Evolutionary conservation across 1,284 basidiomycete genomes (phyloP), one percentile per base, ranked within the genome.

Genomic region (Naganishia cerealis): DNA sequence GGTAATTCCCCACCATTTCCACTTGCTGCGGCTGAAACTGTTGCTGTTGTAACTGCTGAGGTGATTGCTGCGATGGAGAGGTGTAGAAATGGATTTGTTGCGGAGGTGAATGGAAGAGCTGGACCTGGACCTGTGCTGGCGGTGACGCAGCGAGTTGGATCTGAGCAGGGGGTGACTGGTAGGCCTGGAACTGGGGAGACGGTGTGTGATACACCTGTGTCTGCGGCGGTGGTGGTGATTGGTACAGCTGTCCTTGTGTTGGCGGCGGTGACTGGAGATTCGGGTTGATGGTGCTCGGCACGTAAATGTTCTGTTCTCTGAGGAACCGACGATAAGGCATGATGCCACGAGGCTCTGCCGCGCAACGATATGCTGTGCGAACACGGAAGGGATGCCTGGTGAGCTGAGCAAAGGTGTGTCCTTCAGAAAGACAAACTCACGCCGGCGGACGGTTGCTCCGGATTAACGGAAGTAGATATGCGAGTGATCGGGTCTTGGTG

Each of bases 261-360:
- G 33, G 46, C 21, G 59, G 38, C 18, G 61, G 50, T 18, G 61
- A 63, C 18, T 63, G 61, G 13, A 39, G 12, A 50, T 52, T 54
- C 38, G 48, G 61, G 15, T n/a, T 18, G 39, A 53, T 46, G 42
- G 54, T 63, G 50, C 42, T 52, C 1, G 61, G 61, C 10, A 63
- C 61, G 61, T 63, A 63, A 29, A 63, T 63, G 61, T 63, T 53
- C 38, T 63, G 61, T 63, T 63, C 61, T 29, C 61, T 29, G 6
- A 63, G 61, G 38, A 63, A 63, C 9, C 61, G 36, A 24, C 61
- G 61, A 29, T 63, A 63, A 38, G 61, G 61, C 61, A 63, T 63
- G 61, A 39, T 33, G 24, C n/a, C 40, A n/a, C 7, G 16, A 9
- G 7, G 43, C 16, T 46, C 15, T n/a, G n/a, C 43, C 21, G 8